Evolutionary conservation across 371 early-diverging fungal species (phyloP), one percentile per base, ranked within the genome.

Genomic region (Smittium mucronatum): DNA sequence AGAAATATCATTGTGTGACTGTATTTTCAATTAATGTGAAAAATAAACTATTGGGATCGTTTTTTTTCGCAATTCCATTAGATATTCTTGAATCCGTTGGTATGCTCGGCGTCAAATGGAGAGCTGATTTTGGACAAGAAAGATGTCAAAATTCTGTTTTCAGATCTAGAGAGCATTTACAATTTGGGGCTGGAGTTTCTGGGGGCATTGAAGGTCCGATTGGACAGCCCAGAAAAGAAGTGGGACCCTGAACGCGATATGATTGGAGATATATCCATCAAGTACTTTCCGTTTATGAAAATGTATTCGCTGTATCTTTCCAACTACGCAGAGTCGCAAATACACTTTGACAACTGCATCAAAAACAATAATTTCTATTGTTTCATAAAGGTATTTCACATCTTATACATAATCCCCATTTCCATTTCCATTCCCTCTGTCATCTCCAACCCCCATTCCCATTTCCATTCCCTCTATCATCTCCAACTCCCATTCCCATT

Each of bases 281-380:
- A 82, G 32, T 79, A 87, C 70, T 87, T 84, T 30, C 87, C 87
- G 8, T 87, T 84, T 69, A 73, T 87, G 69, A 87, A 87, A 69
- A 84, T 87, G 84, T 87, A 87, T 75, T 85, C 87, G 21, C 77
- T 82, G 69, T 87, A 87, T 71, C 78, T 87, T 72, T 82, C 81
- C 70, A 82, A 82, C 70, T 86, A 80, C 68, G 81, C 82, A 36
- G 63, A 68, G 8, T 78, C 83, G 2, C 59, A 70, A 33, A 29
- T 29, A 34, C 31, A 32, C 16, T 33, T 68, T 26, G 69, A 63
- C 29, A 17, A 1, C 5, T 35, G 29, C 36, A 29, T 57, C 29
- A 68, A 65, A 1, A 63, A 30, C 8, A 57, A 34, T 30, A 32
- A 28, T 28, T 75, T 74, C 58, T 63, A 17, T 17, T 36, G 25